Evolutionary conservation across 2,329 filamentous ascomycete species (phyloP), one percentile per base, ranked within the genome.

Genomic region (Pyrenochaeta sp.): DNA sequence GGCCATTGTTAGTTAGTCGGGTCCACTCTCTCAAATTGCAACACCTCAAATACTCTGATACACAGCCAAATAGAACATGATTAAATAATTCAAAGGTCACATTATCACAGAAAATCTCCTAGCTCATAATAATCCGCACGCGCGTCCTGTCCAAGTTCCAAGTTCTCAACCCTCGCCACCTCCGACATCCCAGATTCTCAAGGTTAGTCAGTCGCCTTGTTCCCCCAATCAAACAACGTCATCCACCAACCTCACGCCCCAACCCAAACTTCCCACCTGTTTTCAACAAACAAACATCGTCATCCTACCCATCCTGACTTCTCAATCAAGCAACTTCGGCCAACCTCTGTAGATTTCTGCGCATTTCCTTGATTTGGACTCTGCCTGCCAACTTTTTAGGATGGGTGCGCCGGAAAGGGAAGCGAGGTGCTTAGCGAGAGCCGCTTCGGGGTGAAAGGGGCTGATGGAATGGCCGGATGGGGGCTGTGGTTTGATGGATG

Each of bases 311-410:
- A n/a, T 7, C 24, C 36, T 2, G 6, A 34, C 13, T 52, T 25
- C 50, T 37, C 50, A 52, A 52, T 36, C 22, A 12, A 52, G 50
- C 42, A 52, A 52, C n/a, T 52, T 52, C n/a, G 36, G 27, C n/a
- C 10, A 12, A 10, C 27, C 28, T 32, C 44, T 36, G 28, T 47
- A 3, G 45, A 47, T 32, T 47, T 2, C 45, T 32, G 45, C 28
- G 28, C 5, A 47, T 47, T 47, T 47, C 45, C 45, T 47, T 47
- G 45, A 47, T 47, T 47, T 47, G 45, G 30, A 2, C n/a, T 9
- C n/a, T 42, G 28, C 22, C 34, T 30, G 45, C 45, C 45, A 47
- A 47, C 45, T 47, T 47, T 47, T 22, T 47, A 28, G 45, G 45
- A 32, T 10, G 19, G 9, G 2, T 6, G 12, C 19, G 27, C 45